These are phyloP conservation scores for Trypanosoma mega DNA, from an alignment of 208 protist genomes.

Conservation along the genomic window DNA sequence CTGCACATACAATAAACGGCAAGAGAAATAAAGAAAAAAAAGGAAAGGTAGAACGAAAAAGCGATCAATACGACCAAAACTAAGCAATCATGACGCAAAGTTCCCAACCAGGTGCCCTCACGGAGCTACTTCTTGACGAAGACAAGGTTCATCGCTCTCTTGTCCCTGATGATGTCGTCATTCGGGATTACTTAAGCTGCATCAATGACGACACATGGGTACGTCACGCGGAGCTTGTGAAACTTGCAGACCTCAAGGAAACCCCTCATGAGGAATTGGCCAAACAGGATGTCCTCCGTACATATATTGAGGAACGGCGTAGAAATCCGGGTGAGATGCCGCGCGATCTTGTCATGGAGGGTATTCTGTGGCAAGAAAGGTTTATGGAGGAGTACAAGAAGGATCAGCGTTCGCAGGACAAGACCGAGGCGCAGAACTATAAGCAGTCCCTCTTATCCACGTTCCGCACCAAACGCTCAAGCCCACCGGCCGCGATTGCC, in stretches of 20 bases:
- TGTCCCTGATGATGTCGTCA: constrained; percentile 69
- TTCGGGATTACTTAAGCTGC: constrained; percentile 61
- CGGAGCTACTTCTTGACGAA: constrained; percentile 30
- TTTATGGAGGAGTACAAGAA: constrained; percentile 76
- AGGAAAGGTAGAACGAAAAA: constrained; percentile 2
- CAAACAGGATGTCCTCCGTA: constrained; percentile 77
- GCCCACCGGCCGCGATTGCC: not conserved
- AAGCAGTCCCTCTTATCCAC: constrained; percentile 41
- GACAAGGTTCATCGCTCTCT: constrained; percentile 33
- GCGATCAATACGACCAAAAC: no score
- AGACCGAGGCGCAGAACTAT: constrained; percentile 47
- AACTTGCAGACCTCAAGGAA: constrained; percentile 65
- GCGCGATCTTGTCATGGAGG: constrained; percentile 74
- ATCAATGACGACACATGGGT: constrained; percentile 88
- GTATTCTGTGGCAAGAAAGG: constrained; percentile 77
- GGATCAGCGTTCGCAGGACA: constrained; percentile 36
- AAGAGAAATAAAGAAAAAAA: constrained; percentile 11
- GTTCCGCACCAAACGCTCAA: constrained; percentile 32
- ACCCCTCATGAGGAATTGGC: constrained; percentile 48
- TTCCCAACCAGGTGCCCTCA: constrained; percentile 4
- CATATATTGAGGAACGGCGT: constrained; percentile 55
- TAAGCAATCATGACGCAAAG: constrained; percentile 20
- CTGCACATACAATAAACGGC: constrained; percentile 8
- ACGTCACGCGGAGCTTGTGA: constrained; percentile 62
- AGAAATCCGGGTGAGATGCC: constrained; percentile 10